These are phyloP conservation scores for Madurella fahalii DNA, from an alignment of 2,329 filamentous ascomycete species.

Conservation along the genomic window DNA sequence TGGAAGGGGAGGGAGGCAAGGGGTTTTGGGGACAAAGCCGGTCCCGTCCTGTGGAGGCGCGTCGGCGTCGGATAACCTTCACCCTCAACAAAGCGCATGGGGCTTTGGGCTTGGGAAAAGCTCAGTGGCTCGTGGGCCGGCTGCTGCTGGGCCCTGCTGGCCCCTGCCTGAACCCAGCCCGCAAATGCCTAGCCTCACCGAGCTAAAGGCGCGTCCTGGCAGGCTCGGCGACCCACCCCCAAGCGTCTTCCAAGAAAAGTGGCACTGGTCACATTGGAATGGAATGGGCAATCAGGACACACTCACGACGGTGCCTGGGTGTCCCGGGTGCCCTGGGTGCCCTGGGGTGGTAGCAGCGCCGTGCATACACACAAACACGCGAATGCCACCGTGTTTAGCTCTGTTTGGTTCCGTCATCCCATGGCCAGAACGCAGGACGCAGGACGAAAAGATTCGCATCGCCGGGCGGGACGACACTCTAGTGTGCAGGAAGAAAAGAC, in stretches of 20 bases:
- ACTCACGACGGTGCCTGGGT: not conserved
- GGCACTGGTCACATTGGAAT: constrained; percentile 18
- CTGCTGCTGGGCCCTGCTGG: not conserved
- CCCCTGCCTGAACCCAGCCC: constrained; percentile 1
- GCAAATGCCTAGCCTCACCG: not conserved
- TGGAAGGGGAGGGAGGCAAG: constrained; percentile 9
- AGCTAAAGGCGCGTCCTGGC: constrained; percentile 12
- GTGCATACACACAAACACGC: too few relatives aligned
- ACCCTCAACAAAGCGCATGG: constrained; percentile 9
- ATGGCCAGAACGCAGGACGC: not conserved
- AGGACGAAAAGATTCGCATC: not conserved
- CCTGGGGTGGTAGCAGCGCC: not conserved
- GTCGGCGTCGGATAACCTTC: constrained; percentile 1
- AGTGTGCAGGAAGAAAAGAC: too few relatives aligned
- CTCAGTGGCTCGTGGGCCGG: constrained; percentile 3
- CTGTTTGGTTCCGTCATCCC: not conserved
- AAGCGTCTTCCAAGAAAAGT: constrained; percentile 12
- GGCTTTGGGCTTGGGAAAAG: constrained; percentile 15
- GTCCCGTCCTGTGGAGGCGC: not conserved
- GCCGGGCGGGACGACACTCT: too few relatives aligned
- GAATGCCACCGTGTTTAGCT: not conserved
- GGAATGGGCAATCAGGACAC: not conserved
- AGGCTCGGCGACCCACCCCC: constrained; percentile 13
- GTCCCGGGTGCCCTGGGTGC: not conserved
- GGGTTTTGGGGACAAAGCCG: constrained; percentile 11